Conservation (phyloP, 805 yeast genomes). For the Jamesozyma gamospora region DNA sequence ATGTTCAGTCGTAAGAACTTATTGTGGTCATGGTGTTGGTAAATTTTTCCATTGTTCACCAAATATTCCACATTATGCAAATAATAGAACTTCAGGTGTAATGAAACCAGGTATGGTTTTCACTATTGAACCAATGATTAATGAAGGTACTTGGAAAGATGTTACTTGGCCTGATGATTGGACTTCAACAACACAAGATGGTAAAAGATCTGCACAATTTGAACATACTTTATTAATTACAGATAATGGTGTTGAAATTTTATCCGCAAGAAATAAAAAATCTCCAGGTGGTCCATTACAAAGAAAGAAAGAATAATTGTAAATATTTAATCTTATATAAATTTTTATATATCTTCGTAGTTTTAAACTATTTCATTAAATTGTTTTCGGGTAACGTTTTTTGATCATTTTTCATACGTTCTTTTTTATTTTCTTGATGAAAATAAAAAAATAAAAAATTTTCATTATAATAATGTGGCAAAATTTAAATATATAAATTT, state of each 20-base stretch:
- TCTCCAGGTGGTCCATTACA: constrained; percentile 85
- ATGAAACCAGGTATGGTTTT: constrained; percentile 94
- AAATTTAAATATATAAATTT: not conserved
- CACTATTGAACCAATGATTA: constrained; percentile 96
- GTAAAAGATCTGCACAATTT: constrained; percentile 84
- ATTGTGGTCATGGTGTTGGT: constrained; percentile 91
- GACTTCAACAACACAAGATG: constrained; percentile 90
- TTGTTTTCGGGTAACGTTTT: no score
- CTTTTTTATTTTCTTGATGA: no score
- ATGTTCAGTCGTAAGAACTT: constrained; percentile 81
- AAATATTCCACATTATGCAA: constrained; percentile 86
- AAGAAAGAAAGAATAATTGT: constrained; percentile 32
- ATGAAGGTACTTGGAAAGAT: constrained; percentile 73
- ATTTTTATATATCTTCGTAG: not conserved
- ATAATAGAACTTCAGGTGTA: constrained; percentile 85
- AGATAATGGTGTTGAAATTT: constrained; percentile 84
- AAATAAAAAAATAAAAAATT: no score
- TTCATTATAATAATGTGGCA: not conserved
- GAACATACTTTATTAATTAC: constrained; percentile 91
- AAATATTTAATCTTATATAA: not conserved
- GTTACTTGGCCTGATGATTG: constrained; percentile 94
- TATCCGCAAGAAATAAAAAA: constrained; percentile 67
- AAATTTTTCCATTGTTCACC: constrained; percentile 85
- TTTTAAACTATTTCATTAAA: no score
- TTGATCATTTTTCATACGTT: no score